Evolutionary conservation across 441 rosid genomes (phyloP).

Genomic region (Metrosideros polymorpha): DNA sequence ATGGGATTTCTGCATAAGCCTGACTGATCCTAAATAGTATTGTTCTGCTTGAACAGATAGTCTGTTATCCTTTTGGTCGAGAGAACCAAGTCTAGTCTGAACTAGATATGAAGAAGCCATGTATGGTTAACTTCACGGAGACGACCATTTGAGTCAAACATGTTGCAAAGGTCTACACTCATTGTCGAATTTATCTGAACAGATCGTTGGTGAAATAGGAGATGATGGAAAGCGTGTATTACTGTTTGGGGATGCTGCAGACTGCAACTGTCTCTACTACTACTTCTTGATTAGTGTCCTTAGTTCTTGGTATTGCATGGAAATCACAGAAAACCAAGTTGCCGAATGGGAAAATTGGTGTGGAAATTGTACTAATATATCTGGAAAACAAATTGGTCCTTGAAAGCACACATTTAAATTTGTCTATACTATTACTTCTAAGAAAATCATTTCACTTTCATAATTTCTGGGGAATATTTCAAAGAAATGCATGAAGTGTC

Average conservation of each 20-base stretch:
- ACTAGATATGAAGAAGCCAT: neutral
- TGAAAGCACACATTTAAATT: neutral
- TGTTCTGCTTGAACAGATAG: neutral
- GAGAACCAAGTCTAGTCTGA: neutral
- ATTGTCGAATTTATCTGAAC: neutral
- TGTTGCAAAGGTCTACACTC: neutral
- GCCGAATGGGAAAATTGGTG: neutral
- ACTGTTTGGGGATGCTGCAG: neutral
- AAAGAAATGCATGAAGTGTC: no score
- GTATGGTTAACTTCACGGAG: neutral
- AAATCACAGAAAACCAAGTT: neutral
- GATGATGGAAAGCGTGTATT: neutral
- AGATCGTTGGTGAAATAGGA: neutral
- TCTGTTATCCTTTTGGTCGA: neutral
- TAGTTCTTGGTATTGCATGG: neutral
- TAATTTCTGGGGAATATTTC: no score
- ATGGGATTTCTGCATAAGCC: slow-evolving; percentile 6
- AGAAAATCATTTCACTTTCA: no score
- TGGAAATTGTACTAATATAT: neutral
- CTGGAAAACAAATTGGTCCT: neutral
- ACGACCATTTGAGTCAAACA: neutral
- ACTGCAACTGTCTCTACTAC: neutral
- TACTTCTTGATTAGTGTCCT: neutral
- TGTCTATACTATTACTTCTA: no score
- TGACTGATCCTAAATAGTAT: neutral